phyloP scores from a whole-genome alignment of 495 filamentous ascomycete species.

The Talaromyces adpressus region DNA sequence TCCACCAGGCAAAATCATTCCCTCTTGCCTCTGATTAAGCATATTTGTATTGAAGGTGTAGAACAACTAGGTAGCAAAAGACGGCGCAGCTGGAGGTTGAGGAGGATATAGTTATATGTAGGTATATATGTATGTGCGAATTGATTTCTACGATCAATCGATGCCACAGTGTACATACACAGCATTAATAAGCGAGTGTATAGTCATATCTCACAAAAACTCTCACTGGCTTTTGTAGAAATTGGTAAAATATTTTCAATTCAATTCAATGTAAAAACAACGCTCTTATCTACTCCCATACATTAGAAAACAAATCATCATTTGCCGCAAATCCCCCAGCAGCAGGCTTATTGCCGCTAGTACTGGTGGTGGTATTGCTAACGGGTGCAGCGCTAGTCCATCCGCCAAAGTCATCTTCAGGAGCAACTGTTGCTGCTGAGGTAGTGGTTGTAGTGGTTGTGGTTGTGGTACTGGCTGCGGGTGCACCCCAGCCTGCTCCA shows the following conservation, averaged over 20 bases:
- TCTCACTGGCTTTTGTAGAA: too few species aligned
- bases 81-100: too few species aligned
- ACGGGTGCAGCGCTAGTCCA: conserved; percentile 69
- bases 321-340: conserved; percentile 56
- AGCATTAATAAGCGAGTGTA: too few species aligned
- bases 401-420: conserved; percentile 90
- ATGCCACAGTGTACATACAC: too few species aligned
- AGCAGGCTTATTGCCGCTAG: conserved; percentile 32
- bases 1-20: too few species aligned
- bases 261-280: conserved; percentile 7
- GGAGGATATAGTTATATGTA: too few species aligned
- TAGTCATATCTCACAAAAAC: too few species aligned
- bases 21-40: too few species aligned
- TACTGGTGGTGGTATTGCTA: conserved; percentile 31
- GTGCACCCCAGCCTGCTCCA: conserved; percentile 51
- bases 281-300: conserved; percentile 61
- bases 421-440: conserved; percentile 54
- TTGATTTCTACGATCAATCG: too few species aligned
- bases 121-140: too few species aligned
- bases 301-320: conserved; percentile 90
- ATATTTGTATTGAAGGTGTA: too few species aligned
- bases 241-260: neutral
- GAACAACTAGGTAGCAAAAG: too few species aligned
- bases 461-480: conserved; percentile 15
- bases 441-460: conserved; percentile 32